Conservation (phyloP, 768 basidiomycete species). For the Lactarius quietus region DNA sequence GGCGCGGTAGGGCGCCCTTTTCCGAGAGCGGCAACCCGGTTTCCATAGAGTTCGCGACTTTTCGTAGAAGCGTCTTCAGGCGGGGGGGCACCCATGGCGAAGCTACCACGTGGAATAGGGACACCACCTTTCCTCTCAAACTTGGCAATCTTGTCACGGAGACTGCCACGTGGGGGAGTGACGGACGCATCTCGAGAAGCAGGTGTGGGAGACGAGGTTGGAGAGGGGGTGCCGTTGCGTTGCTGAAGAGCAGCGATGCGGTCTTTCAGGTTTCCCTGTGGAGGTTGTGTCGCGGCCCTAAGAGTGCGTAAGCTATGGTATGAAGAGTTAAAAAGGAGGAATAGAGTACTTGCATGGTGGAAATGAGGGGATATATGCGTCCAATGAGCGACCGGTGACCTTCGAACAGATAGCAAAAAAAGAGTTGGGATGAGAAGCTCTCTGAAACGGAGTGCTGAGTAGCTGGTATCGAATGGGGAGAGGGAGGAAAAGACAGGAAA, state of each 20-base stretch:
- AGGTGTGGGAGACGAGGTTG: slow-evolving; percentile 34
- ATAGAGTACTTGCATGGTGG: slow-evolving; percentile 19
- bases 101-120: slow-evolving; percentile 71
- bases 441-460: background rate
- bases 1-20: slow-evolving; percentile 26
- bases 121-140: slow-evolving; percentile 77
- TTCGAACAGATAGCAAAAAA: background rate
- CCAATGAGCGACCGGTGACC: slow-evolving; percentile 23
- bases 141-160: slow-evolving; percentile 71
- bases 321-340: background rate
- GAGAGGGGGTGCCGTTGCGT: slow-evolving; percentile 35
- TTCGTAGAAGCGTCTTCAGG: slow-evolving; percentile 43
- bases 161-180: slow-evolving; percentile 29
- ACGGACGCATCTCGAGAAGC: slow-evolving; percentile 29
- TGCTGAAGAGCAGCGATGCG: slow-evolving; percentile 82
- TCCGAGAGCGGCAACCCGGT: slow-evolving; percentile 49
- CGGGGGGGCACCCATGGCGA: slow-evolving; percentile 66
- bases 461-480: background rate
- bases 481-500: slow-evolving; percentile 7
- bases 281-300: slow-evolving; percentile 28
- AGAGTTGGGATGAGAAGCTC: background rate
- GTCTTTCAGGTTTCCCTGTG: slow-evolving; percentile 62
- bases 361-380: slow-evolving; percentile 9
- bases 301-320: background rate
- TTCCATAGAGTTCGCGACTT: slow-evolving; percentile 69